Conservation (phyloP, 192 early-diverging fungal species). For the Rhizophagus sp. region DNA sequence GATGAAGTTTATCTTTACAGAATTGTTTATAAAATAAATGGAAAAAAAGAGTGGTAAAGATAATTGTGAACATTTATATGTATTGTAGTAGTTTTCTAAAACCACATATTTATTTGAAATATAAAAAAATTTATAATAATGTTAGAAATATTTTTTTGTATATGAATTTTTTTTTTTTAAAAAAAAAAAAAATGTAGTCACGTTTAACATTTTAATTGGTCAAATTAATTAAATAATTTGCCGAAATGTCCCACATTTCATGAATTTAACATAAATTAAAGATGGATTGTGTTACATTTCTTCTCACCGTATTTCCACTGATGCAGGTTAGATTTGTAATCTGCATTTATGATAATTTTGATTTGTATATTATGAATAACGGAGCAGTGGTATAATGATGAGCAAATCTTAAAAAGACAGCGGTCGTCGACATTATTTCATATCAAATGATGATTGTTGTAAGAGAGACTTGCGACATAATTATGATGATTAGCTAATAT, state of each 20-base stretch:
- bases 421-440: neutral
- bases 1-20: neutral
- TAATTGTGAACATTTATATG: neutral
- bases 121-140: neutral
- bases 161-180: neutral
- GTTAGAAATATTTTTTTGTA: neutral
- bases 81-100: neutral
- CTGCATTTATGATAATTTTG: neutral
- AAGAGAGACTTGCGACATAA: neutral
- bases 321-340: slow-evolving; percentile 3
- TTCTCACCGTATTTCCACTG: slow-evolving; percentile 12
- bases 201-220: neutral
- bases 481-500: neutral
- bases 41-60: neutral
- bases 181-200: neutral
- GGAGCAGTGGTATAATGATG: neutral
- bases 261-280: neutral
- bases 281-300: neutral
- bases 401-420: neutral
- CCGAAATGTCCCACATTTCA: neutral
- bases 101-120: neutral
- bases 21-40: neutral
- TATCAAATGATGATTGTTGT: slow-evolving; percentile 10
- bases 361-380: slow-evolving; percentile 4
- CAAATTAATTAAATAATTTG: neutral